These are phyloP conservation scores for Styphnolobium japonicum DNA, from an alignment of 306 rosid species.

Conservation along the genomic window DNA sequence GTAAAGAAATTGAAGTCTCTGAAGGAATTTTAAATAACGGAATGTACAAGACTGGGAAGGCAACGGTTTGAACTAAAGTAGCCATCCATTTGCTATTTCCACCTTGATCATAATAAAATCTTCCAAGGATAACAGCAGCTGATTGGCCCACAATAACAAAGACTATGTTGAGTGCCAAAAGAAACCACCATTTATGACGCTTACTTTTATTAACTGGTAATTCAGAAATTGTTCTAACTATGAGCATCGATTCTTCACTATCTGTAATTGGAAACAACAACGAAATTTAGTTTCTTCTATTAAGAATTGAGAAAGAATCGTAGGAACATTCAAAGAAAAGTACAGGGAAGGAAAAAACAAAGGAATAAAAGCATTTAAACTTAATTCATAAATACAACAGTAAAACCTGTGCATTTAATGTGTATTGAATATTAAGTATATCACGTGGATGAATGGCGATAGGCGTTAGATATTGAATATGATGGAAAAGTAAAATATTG, in stretches of 20 bases:
- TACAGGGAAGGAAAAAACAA: no score
- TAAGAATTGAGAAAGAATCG: neutral
- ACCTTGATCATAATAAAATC: conserved; percentile 85
- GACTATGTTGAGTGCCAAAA: conserved; percentile 57
- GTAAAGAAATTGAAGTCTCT: conserved; percentile 37
- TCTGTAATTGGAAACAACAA: conserved; percentile 39
- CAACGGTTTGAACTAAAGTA: conserved; percentile 85
- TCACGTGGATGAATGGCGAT: neutral
- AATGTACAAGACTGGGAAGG: conserved; percentile 64
- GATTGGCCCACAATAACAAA: conserved; percentile 79
- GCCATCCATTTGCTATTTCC: conserved; percentile 96
- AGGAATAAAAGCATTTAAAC: neutral
- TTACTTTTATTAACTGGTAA: conserved; percentile 42
- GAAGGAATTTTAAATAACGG: conserved; percentile 56
- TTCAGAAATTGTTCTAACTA: conserved; percentile 26
- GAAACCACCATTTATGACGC: conserved; percentile 88
- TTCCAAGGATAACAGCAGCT: conserved; percentile 81
- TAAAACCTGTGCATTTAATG: neutral
- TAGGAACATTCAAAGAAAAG: neutral
- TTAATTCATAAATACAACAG: neutral
- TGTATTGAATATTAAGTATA: neutral
- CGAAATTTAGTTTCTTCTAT: neutral
- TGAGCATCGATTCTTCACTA: conserved; percentile 50
- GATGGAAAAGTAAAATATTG: neutral
- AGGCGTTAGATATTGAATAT: neutral